phyloP scores from a whole-genome alignment of 208 protist species.

The Leishmania mexicana region DNA sequence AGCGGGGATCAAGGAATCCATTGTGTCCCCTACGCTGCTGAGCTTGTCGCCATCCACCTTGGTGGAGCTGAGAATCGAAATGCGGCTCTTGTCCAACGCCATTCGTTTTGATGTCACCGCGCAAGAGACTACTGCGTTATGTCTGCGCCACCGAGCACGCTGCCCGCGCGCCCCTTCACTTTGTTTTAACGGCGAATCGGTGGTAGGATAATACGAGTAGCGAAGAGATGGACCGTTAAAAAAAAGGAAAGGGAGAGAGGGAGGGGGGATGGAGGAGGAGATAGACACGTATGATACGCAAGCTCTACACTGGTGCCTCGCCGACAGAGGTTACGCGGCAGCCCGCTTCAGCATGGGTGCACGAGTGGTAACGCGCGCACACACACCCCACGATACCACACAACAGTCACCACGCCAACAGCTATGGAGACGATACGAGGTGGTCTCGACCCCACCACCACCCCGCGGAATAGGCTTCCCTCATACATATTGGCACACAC shows the following conservation, averaged over 20 bases:
- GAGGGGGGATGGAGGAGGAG: background rate
- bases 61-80: conserved; percentile 78
- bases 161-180: background rate
- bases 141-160: background rate
- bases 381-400: background rate
- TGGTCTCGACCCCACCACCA: background rate
- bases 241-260: background rate
- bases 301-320: background rate
- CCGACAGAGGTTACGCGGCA: background rate
- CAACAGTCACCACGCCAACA: background rate
- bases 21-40: conserved; percentile 47
- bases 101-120: conserved; percentile 5
- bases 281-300: background rate
- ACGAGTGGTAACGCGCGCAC: background rate
- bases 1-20: conserved; percentile 30
- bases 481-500: background rate
- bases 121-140: background rate
- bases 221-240: background rate
- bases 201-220: background rate
- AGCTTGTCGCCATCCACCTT: conserved; percentile 72
- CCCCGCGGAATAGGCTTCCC: background rate
- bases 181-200: background rate
- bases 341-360: too few relatives aligned
- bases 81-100: conserved; percentile 69
- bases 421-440: background rate